A percentile compares a stretch with the other conserved stretches of the same genome.
Conservation (phyloP, 1,139 yeast genomes). For the Debaryomycetaceae sp. region DNA sequence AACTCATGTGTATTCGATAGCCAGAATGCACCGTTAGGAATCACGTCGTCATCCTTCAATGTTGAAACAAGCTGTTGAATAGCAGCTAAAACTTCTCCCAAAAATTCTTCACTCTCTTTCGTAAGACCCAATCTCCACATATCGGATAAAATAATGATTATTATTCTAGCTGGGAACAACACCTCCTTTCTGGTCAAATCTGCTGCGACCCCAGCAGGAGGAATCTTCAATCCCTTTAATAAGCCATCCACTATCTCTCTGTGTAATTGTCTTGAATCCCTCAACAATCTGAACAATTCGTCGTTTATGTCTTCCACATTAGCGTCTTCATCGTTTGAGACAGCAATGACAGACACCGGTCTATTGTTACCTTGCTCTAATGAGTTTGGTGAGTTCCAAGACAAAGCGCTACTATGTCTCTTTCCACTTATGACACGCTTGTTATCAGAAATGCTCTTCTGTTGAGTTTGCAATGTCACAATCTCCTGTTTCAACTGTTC, state of each 20-base stretch:
- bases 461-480: slow-evolving; percentile 46
- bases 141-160: slow-evolving; percentile 87
- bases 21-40: slow-evolving; percentile 97
- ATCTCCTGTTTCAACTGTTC: slow-evolving; percentile 67
- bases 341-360: slow-evolving; percentile 61
- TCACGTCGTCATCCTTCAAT: slow-evolving; percentile 79
- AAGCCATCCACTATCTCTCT: slow-evolving; percentile 86
- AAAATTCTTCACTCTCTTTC: slow-evolving; percentile 83
- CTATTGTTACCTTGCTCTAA: slow-evolving; percentile 34
- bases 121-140: slow-evolving; percentile 98
- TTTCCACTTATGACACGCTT: slow-evolving; percentile 32
- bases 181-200: slow-evolving; percentile 88
- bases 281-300: slow-evolving; percentile 67
- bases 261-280: slow-evolving; percentile 76
- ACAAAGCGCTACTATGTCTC: slow-evolving; percentile 42
- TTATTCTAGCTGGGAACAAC: slow-evolving; percentile 92
- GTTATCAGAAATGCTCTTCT: slow-evolving; percentile 20
- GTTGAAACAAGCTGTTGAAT: slow-evolving; percentile 75
- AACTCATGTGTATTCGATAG: slow-evolving; percentile 93
- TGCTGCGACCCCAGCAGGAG: slow-evolving; percentile 79
- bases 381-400: slow-evolving; percentile 32
- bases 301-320: slow-evolving; percentile 68
- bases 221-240: slow-evolving; percentile 83
- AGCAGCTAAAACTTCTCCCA: slow-evolving; percentile 85
- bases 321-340: slow-evolving; percentile 52